Evolutionary conservation across 1,284 basidiomycete species (phyloP).

Genomic region (Pseudozyma pruni): DNA sequence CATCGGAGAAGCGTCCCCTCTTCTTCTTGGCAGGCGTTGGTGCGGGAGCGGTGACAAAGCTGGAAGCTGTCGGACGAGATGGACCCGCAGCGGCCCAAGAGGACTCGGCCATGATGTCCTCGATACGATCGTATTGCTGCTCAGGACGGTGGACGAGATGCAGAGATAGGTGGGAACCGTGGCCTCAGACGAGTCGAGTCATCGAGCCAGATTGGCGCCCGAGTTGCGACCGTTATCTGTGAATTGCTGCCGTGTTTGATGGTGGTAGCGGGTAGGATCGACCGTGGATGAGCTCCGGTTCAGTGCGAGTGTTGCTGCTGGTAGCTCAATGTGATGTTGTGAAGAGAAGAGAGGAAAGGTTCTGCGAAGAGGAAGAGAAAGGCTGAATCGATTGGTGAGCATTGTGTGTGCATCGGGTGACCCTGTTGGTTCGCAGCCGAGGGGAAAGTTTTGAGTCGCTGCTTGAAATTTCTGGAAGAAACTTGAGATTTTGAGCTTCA

Average conservation of each 20-base stretch:
- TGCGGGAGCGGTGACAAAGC: constrained; percentile 16
- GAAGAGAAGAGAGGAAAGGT: neutral
- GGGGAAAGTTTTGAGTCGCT: constrained; percentile 4
- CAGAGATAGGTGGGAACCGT: too few relatives aligned
- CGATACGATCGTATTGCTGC: neutral
- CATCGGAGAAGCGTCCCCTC: constrained; percentile 30
- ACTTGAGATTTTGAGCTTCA: neutral
- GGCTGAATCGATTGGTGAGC: neutral
- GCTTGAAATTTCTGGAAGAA: constrained; percentile 40
- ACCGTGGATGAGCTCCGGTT: too few relatives aligned
- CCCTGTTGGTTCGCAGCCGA: too few relatives aligned
- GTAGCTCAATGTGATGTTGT: too few relatives aligned
- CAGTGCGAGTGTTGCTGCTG: too few relatives aligned
- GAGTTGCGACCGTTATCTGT: neutral
- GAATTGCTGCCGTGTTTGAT: neutral
- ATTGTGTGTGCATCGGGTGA: constrained; percentile 13
- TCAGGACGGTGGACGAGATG: too few relatives aligned
- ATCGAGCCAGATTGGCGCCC: neutral
- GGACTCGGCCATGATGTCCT: constrained; percentile 17
- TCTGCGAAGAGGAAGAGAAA: neutral
- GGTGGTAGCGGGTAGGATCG: too few relatives aligned
- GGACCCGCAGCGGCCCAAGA: constrained; percentile 34
- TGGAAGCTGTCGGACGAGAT: constrained; percentile 26
- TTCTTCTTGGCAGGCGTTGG: constrained; percentile 26
- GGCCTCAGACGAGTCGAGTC: constrained; percentile 5